A percentile compares a stretch with the other conserved stretches of the same genome.
Evolutionary conservation across 139 green algal genomes (phyloP).

Genomic region (Gonium pectorale): DNA sequence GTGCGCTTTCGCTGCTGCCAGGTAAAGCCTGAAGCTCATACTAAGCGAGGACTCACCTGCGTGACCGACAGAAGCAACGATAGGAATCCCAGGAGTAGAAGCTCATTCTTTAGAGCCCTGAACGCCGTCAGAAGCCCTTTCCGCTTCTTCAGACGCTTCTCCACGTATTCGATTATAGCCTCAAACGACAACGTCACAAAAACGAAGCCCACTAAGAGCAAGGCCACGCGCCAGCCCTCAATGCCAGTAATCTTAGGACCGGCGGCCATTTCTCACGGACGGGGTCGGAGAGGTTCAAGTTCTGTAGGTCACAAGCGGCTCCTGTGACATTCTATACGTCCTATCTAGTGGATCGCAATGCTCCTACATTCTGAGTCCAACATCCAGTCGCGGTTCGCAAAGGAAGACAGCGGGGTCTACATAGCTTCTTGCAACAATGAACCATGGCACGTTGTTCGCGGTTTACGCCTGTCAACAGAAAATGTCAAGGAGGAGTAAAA

Average conservation of each 20-base stretch:
- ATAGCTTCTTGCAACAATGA: too few relatives aligned
- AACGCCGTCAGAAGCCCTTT: conserved; percentile 37
- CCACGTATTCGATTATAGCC: neutral
- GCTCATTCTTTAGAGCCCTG: conserved; percentile 34
- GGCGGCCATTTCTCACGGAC: conserved; percentile 6
- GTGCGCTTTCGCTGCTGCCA: neutral
- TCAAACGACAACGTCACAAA: conserved; percentile 23
- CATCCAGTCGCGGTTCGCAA: too few relatives aligned
- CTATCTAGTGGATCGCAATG: too few relatives aligned
- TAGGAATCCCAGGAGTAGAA: conserved; percentile 25
- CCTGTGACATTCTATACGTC: too few relatives aligned
- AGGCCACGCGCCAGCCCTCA: conserved; percentile 30
- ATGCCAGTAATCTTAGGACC: conserved; percentile 13
- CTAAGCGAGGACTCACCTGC: too few relatives aligned
- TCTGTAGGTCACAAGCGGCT: too few relatives aligned
- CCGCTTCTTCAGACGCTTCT: conserved; percentile 34
- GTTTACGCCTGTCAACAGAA: too few relatives aligned
- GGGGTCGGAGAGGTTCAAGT: too few relatives aligned
- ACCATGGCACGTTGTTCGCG: too few relatives aligned
- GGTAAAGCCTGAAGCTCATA: neutral
- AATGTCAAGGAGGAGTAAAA: too few relatives aligned
- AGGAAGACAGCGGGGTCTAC: too few relatives aligned
- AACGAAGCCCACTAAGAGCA: conserved; percentile 36
- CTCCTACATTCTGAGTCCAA: too few relatives aligned
- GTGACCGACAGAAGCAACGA: conserved; percentile 14